Conservation (phyloP, 805 yeast genomes). For the Alloascoidea africana region DNA sequence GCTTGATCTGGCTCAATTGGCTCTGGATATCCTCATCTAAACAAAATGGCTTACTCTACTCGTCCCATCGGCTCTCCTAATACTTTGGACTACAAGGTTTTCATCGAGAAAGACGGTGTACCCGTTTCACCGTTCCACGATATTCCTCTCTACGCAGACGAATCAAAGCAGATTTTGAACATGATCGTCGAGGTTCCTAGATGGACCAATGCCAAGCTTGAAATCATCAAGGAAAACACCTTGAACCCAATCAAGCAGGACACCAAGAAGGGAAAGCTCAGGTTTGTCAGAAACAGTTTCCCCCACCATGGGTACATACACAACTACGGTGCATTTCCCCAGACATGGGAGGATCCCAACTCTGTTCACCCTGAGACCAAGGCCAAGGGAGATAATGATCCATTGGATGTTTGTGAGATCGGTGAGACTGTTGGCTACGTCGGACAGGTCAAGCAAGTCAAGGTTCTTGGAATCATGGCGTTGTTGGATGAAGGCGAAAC, state of each 20-base stretch:
- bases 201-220: constrained; percentile 77
- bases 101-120: constrained; percentile 84
- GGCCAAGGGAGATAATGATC: constrained; percentile 83
- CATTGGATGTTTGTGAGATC: constrained; percentile 87
- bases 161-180: constrained; percentile 75
- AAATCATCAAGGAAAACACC: constrained; percentile 38
- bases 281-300: constrained; percentile 95
- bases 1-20: too few relatives aligned
- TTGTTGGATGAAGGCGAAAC: constrained; percentile 94
- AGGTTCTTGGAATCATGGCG: constrained; percentile 89
- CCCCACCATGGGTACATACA: constrained; percentile 98
- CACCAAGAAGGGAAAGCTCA: constrained; percentile 58
- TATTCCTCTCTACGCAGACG: constrained; percentile 85
- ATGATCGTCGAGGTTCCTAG: constrained; percentile 13
- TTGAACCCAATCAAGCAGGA: constrained; percentile 78
- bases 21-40: too few relatives aligned
- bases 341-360: constrained; percentile 97
- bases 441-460: constrained; percentile 76
- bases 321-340: constrained; percentile 98
- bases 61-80: constrained; percentile 94
- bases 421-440: constrained; percentile 42
- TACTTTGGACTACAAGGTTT: constrained; percentile 88
- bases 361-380: constrained; percentile 27
- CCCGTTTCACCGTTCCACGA: constrained; percentile 94
- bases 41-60: constrained; percentile 74